phyloP scores from a whole-genome alignment of 2,329 filamentous ascomycete genomes.

The Aaosphaeria arxii region DNA sequence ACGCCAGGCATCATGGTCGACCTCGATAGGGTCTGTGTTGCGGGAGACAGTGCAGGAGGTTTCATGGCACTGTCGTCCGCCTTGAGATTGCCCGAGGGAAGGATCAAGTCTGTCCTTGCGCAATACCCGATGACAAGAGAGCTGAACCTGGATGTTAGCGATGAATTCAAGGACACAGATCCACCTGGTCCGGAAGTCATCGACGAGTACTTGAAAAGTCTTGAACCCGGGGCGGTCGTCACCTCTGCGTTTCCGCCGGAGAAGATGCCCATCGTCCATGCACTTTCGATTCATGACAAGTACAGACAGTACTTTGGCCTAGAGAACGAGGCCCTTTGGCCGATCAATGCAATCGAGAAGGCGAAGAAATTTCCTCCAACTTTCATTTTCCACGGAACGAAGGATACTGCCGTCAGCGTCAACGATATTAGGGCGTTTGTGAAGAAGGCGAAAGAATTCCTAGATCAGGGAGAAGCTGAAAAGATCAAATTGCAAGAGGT shows the following conservation, averaged over 20 bases:
- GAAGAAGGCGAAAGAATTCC: slow-evolving; percentile 10
- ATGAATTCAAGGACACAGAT: slow-evolving; percentile 2
- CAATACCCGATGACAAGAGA: slow-evolving; percentile 29
- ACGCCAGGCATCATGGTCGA: slow-evolving; percentile 17
- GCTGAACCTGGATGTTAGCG: slow-evolving; percentile 2
- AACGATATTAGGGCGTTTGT: slow-evolving; percentile 24
- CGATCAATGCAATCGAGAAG: slow-evolving; percentile 21
- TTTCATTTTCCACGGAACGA: slow-evolving; percentile 28
- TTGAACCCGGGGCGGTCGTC: slow-evolving; percentile 16
- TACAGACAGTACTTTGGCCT: slow-evolving; percentile 26
- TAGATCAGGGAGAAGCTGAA: slow-evolving; percentile 4
- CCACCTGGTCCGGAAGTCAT: slow-evolving; percentile 12
- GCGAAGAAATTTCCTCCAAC: slow-evolving; percentile 23
- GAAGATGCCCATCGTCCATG: slow-evolving; percentile 13
- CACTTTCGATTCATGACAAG: slow-evolving; percentile 15
- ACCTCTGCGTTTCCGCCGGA: slow-evolving; percentile 16
- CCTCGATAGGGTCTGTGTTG: slow-evolving; percentile 22
- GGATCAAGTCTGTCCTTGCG: slow-evolving; percentile 19
- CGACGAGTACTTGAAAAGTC: slow-evolving; percentile 16
- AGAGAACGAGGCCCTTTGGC: slow-evolving; percentile 18
- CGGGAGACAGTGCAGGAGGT: slow-evolving; percentile 40
- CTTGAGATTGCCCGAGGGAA: slow-evolving; percentile 14
- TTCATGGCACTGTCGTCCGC: slow-evolving; percentile 35
- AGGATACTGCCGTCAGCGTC: slow-evolving; percentile 25
- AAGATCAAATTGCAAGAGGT: slow-evolving; percentile 17